Evolutionary conservation across 345 rosid species (phyloP).

Genomic region (Salix suchowensis): DNA sequence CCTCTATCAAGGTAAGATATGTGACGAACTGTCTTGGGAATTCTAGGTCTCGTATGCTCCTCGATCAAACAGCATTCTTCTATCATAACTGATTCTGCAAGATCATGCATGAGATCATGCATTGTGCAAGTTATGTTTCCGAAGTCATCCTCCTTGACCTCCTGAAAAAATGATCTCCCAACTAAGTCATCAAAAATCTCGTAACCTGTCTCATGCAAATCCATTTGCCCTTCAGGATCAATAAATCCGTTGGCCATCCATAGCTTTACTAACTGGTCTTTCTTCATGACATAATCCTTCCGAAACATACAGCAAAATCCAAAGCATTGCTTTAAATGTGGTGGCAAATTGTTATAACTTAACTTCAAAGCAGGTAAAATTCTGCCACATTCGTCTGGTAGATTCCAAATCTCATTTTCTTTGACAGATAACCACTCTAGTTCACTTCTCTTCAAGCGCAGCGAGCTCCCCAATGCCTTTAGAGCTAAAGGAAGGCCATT

Average conservation of each 20-base stretch:
- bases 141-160: not conserved
- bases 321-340: not conserved
- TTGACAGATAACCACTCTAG: no score
- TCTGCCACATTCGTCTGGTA: not conserved
- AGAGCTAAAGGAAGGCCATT: slow-evolving; percentile 13
- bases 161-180: slow-evolving; percentile 19
- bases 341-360: not conserved
- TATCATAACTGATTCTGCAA: slow-evolving; percentile 7
- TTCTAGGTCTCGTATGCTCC: not conserved
- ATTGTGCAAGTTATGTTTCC: slow-evolving; percentile 9
- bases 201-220: slow-evolving; percentile 9
- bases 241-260: slow-evolving; percentile 34
- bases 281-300: not conserved
- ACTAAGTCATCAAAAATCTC: slow-evolving; percentile 14
- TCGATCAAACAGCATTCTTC: slow-evolving; percentile 1
- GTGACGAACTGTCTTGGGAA: not conserved
- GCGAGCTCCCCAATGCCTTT: slow-evolving; percentile 6
- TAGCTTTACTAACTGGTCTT: slow-evolving; percentile 1
- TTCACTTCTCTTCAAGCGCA: not conserved
- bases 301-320: not conserved
- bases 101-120: slow-evolving; percentile 9
- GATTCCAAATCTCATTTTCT: no score
- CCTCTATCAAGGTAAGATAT: not conserved
- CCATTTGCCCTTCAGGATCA: not conserved
- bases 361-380: not conserved